Percentiles rank a stretch among this genome's conserved stretches.
These are phyloP conservation scores for Arthrobotrys sphaeroides DNA, from an alignment of 2,329 filamentous ascomycete species.

Conservation along the genomic window DNA sequence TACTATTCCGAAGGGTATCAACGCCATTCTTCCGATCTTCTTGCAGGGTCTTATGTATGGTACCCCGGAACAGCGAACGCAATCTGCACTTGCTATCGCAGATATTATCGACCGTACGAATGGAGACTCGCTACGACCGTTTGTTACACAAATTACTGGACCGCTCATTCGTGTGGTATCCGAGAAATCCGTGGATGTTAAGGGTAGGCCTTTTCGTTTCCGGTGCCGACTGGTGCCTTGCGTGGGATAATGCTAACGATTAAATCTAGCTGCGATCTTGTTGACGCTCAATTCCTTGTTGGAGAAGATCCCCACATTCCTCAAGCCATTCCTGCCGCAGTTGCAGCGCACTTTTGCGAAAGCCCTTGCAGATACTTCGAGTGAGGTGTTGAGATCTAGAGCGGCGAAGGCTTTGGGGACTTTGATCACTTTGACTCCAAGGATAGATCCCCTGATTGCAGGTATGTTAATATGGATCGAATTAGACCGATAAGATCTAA, in stretches of 20 bases:
- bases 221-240: not conserved
- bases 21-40: conserved; percentile 94
- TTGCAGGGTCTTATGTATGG: conserved; percentile 98
- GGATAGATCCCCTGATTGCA: conserved; percentile 90
- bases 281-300: conserved; percentile 92
- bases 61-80: conserved; percentile 87
- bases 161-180: conserved; percentile 97
- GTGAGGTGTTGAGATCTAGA: conserved; percentile 83
- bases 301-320: conserved; percentile 92
- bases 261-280: conserved; percentile 76
- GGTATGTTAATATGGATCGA: conserved; percentile 59
- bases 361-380: conserved; percentile 90
- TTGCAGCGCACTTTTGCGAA: conserved; percentile 97
- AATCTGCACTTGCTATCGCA: conserved; percentile 90
- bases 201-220: conserved; percentile 63
- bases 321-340: conserved; percentile 97
- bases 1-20: conserved; percentile 92
- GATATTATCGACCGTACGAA: conserved; percentile 95
- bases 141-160: conserved; percentile 96
- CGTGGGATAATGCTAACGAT: not conserved
- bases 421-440: conserved; percentile 91
- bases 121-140: conserved; percentile 86
- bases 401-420: conserved; percentile 95
- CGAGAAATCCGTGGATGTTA: conserved; percentile 94
- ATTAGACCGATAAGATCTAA: not conserved